Evolutionary conservation across 1,284 basidiomycete species (phyloP).

Genomic region (Ganoderma resinaceum): DNA sequence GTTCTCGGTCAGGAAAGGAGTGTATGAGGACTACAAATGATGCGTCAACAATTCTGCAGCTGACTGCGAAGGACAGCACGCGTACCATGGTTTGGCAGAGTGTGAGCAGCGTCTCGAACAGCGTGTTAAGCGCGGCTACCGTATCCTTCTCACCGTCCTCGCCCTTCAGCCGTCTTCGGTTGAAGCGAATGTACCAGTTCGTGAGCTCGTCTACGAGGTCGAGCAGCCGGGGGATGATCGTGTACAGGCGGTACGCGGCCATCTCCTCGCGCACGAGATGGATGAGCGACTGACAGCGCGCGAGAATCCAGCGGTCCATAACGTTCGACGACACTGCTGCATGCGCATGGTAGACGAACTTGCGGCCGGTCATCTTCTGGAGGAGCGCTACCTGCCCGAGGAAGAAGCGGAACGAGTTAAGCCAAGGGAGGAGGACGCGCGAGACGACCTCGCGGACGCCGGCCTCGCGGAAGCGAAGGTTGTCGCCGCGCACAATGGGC

Average conservation of each 20-base stretch:
- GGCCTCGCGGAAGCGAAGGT: slow-evolving; percentile 97
- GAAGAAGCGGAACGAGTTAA: slow-evolving; percentile 99
- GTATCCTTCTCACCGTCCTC: slow-evolving; percentile 94
- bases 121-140: slow-evolving; percentile 88
- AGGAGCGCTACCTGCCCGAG: slow-evolving; percentile 92
- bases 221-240: slow-evolving; percentile 93
- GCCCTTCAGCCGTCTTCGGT: slow-evolving; percentile 95
- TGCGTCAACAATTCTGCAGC: slow-evolving; percentile 6
- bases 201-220: slow-evolving; percentile 96
- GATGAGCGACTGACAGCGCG: slow-evolving; percentile 96
- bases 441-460: slow-evolving; percentile 97
- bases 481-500: slow-evolving; percentile 97
- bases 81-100: slow-evolving; percentile 93
- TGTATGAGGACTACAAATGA: slow-evolving; percentile 88
- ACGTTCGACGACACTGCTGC: slow-evolving; percentile 90
- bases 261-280: slow-evolving; percentile 93
- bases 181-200: slow-evolving; percentile 99
- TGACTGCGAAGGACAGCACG: slow-evolving; percentile 10
- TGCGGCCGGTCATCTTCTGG: slow-evolving; percentile 82
- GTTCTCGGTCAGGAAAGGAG: slow-evolving; percentile 97
- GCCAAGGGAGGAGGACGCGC: slow-evolving; percentile 96
- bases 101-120: slow-evolving; percentile 96
- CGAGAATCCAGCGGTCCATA: slow-evolving; percentile 99
- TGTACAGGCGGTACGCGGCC: slow-evolving; percentile 98
- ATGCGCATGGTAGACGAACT: slow-evolving; percentile 90